Percentiles rank a stretch among this genome's conserved stretches.
phyloP scores from a whole-genome alignment of 2,329 filamentous ascomycete genomes.

The Cercospora brassicicola region DNA sequence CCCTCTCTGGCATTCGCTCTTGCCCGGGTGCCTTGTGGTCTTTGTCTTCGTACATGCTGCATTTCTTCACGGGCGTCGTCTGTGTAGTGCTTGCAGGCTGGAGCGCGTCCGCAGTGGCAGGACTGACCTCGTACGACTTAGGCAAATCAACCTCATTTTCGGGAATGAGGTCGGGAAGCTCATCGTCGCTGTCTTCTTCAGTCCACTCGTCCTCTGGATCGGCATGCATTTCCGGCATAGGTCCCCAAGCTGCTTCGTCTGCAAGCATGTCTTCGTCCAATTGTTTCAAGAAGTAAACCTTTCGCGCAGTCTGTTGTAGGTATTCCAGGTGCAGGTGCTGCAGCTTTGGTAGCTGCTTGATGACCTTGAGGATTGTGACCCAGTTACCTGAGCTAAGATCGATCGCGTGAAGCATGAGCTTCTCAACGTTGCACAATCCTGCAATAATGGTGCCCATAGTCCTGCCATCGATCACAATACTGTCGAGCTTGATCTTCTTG shows the following conservation, averaged over 20 bases:
- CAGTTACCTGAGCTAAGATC: slow-evolving; percentile 30
- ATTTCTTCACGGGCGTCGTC: neutral
- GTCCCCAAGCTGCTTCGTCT: slow-evolving; percentile 4
- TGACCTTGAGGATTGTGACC: slow-evolving; percentile 28
- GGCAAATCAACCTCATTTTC: neutral
- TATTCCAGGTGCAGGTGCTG: slow-evolving; percentile 35
- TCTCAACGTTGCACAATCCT: slow-evolving; percentile 12
- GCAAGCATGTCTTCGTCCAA: slow-evolving; percentile 10
- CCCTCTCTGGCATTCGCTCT: slow-evolving; percentile 10
- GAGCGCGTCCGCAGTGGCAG: neutral
- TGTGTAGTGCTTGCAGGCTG: neutral
- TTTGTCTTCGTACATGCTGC: slow-evolving; percentile 11
- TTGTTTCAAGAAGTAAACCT: slow-evolving; percentile 33
- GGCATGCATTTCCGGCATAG: slow-evolving; percentile 8
- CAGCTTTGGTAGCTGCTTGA: slow-evolving; percentile 28
- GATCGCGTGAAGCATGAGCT: slow-evolving; percentile 19
- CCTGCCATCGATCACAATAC: slow-evolving; percentile 14
- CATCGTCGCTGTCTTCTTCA: slow-evolving; percentile 9
- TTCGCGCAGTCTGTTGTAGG: slow-evolving; percentile 25
- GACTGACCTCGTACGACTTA: neutral
- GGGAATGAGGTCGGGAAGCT: slow-evolving; percentile 13
- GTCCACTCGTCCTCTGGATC: slow-evolving; percentile 16
- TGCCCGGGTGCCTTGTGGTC: slow-evolving; percentile 6
- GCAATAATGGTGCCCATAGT: slow-evolving; percentile 19
- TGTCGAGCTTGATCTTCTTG: slow-evolving; percentile 20